These are phyloP conservation scores for Metschnikowia amazonensis DNA, from an alignment of 805 yeast species.

Conservation along the genomic window DNA sequence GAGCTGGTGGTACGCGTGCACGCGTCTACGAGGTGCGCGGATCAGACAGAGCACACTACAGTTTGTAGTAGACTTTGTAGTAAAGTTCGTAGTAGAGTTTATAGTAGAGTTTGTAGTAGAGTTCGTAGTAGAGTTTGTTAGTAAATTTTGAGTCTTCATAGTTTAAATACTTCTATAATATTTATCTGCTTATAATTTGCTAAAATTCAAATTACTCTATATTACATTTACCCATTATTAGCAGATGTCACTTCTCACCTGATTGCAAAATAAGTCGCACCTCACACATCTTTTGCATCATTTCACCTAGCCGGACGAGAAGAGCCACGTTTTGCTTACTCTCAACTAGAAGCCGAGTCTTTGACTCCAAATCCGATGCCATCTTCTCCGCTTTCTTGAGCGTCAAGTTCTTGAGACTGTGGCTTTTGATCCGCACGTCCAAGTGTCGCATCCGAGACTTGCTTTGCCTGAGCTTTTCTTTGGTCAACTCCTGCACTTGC, in stretches of 20 bases:
- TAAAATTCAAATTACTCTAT: too few relatives aligned
- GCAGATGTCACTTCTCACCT: background rate
- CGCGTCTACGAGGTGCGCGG: background rate
- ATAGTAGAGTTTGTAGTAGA: too few relatives aligned
- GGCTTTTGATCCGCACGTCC: background rate
- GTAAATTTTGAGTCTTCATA: too few relatives aligned
- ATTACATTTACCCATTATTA: too few relatives aligned
- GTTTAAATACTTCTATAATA: too few relatives aligned
- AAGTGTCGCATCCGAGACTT: background rate
- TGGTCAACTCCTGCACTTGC: background rate
- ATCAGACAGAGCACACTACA: too few relatives aligned
- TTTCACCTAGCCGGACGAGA: background rate
- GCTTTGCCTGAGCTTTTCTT: background rate
- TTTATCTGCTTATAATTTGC: too few relatives aligned
- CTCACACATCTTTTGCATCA: slow-evolving; percentile 1
- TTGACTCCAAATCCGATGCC: background rate
- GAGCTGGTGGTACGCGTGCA: background rate
- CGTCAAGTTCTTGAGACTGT: background rate
- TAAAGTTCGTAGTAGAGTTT: too few relatives aligned
- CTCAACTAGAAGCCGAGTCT: background rate
- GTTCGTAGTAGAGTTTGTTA: too few relatives aligned
- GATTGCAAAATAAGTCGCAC: background rate
- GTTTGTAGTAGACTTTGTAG: too few relatives aligned
- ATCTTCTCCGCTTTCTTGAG: background rate
- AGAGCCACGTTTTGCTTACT: slow-evolving; percentile 1